Evolutionary conservation across 192 early-diverging fungal species (phyloP).

Genomic region (Phycomyces nitens): DNA sequence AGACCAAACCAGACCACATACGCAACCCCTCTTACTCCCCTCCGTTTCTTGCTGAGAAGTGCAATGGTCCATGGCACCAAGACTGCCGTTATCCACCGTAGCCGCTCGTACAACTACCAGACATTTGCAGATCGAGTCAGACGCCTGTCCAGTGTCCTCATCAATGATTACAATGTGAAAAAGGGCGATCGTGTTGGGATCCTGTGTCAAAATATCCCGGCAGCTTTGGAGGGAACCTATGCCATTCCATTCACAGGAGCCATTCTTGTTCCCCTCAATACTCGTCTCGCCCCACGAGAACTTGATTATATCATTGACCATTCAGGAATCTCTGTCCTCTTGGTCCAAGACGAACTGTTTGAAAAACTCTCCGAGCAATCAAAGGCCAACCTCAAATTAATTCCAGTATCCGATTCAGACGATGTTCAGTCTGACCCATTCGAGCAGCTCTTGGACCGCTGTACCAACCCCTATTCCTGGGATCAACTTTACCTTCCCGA

Average conservation of each 20-base stretch:
- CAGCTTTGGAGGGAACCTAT: slow-evolving; percentile 58
- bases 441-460: slow-evolving; percentile 41
- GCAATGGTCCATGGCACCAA: slow-evolving; percentile 30
- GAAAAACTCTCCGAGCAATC: slow-evolving; percentile 24
- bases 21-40: slow-evolving; percentile 45
- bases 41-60: slow-evolving; percentile 50
- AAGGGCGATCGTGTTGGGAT: slow-evolving; percentile 52
- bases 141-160: slow-evolving; percentile 41
- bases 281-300: slow-evolving; percentile 47
- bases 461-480: slow-evolving; percentile 27
- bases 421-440: slow-evolving; percentile 41
- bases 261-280: slow-evolving; percentile 56
- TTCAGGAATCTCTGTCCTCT: slow-evolving; percentile 43
- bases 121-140: slow-evolving; percentile 44
- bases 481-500: slow-evolving; percentile 41
- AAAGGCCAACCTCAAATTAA: not conserved
- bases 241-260: slow-evolving; percentile 55
- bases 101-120: slow-evolving; percentile 38
- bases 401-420: slow-evolving; percentile 7
- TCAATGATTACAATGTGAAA: slow-evolving; percentile 27
- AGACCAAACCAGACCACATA: slow-evolving; percentile 9
- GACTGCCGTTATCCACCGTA: slow-evolving; percentile 43
- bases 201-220: slow-evolving; percentile 52
- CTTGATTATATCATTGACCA: slow-evolving; percentile 55
- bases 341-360: slow-evolving; percentile 46